Conservation (phyloP, 345 rosid species). For the Balakata baccata region DNA sequence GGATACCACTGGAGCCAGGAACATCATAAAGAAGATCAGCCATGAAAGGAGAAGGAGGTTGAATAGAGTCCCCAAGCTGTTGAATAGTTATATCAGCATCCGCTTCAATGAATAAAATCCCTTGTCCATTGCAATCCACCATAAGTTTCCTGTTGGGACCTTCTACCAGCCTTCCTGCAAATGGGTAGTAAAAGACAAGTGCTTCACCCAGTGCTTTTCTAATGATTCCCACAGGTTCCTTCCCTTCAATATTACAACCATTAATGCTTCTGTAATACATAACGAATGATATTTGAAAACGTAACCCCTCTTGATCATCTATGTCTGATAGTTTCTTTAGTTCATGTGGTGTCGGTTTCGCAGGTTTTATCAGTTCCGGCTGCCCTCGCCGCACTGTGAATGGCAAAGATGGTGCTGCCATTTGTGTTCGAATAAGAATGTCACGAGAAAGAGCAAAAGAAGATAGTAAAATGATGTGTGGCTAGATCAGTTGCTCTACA, state of each 20-base stretch:
- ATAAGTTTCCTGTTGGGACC: slow-evolving; percentile 16
- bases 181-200: slow-evolving; percentile 25
- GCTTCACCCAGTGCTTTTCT: slow-evolving; percentile 10
- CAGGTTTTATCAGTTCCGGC: slow-evolving; percentile 4
- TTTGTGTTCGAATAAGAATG: too few species aligned
- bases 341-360: slow-evolving; percentile 7
- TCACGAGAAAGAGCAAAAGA: too few species aligned
- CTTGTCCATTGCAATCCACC: slow-evolving; percentile 30
- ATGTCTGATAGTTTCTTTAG: slow-evolving; percentile 12
- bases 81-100: slow-evolving; percentile 9
- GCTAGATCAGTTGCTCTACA: too few species aligned
- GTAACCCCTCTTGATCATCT: slow-evolving; percentile 12
- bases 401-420: not conserved
- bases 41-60: slow-evolving; percentile 23
- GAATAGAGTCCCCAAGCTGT: slow-evolving; percentile 9
- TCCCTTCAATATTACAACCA: slow-evolving; percentile 15
- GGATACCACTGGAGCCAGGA: slow-evolving; percentile 10
- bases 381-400: not conserved
- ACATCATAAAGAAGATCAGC: slow-evolving; percentile 18
- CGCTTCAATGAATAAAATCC: slow-evolving; percentile 26
- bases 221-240: slow-evolving; percentile 20
- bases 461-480: too few species aligned
- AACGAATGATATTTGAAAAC: not conserved
- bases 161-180: slow-evolving; percentile 21
- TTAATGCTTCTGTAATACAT: not conserved